A percentile compares a stretch with the other conserved stretches of the same genome.
Evolutionary conservation across 176 grass and related monocot species (phyloP).

Genomic region (Triticum aestivum): DNA sequence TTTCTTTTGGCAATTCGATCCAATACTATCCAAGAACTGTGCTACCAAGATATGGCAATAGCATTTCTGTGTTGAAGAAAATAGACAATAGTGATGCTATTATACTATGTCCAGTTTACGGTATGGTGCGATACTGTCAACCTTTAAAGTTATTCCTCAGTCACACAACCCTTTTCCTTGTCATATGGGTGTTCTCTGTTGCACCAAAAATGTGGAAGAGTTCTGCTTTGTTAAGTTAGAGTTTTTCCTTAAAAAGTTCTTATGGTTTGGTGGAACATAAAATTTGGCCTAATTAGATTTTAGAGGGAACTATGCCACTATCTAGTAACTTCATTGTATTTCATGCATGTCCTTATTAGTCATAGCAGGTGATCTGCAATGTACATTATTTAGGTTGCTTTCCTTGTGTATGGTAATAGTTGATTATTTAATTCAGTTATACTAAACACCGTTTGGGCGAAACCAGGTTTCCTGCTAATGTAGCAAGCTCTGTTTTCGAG

Average conservation of each 20-base stretch:
- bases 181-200: not conserved
- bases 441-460: not conserved
- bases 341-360: not conserved
- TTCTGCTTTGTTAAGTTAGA: not conserved
- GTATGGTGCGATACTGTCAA: not conserved
- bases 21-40: not conserved
- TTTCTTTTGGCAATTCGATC: not conserved
- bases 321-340: not conserved
- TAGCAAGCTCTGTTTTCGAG: not conserved
- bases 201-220: not conserved
- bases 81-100: not conserved
- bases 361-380: not conserved
- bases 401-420: not conserved
- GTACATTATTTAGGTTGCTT: not conserved
- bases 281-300: not conserved
- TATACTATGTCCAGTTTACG: not conserved
- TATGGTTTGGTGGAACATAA: not conserved
- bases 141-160: not conserved
- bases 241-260: not conserved
- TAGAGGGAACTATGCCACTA: not conserved
- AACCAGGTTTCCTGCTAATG: not conserved
- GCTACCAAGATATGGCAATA: not conserved
- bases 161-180: not conserved
- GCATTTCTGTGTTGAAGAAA: not conserved
- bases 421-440: not conserved